Evolutionary conservation across 495 filamentous ascomycete species (phyloP).

Genomic region (Aspergillus haitiensis): DNA sequence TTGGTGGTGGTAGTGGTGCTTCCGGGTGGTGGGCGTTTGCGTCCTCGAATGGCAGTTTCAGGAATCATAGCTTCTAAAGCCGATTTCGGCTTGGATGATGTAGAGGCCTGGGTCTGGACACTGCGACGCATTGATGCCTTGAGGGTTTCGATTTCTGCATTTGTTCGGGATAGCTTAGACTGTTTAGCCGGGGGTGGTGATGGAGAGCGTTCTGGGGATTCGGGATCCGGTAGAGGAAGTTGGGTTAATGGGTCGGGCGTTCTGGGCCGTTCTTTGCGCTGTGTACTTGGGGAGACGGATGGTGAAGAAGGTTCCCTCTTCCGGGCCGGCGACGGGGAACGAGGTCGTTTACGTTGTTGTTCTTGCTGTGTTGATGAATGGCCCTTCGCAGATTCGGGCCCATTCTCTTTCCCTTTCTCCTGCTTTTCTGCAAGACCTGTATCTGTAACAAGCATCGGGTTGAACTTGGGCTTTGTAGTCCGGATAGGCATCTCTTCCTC

Average conservation of each 20-base stretch:
- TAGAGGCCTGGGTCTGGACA: slow-evolving; percentile 54
- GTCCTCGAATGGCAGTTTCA: slow-evolving; percentile 71
- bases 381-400: slow-evolving; percentile 10
- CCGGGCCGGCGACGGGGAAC: slow-evolving; percentile 28
- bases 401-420: slow-evolving; percentile 13
- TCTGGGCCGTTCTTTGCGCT: slow-evolving; percentile 28
- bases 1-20: slow-evolving; percentile 38
- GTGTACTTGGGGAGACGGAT: slow-evolving; percentile 22
- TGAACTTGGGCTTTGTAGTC: slow-evolving; percentile 86
- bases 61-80: slow-evolving; percentile 82
- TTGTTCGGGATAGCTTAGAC: slow-evolving; percentile 70
- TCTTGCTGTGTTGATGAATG: slow-evolving; percentile 5
- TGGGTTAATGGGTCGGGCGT: slow-evolving; percentile 43
- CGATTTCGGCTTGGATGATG: slow-evolving; percentile 59
- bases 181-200: slow-evolving; percentile 53
- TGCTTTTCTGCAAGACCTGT: slow-evolving; percentile 28
- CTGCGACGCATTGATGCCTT: slow-evolving; percentile 92
- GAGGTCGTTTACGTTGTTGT: slow-evolving; percentile 32
- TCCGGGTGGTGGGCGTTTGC: slow-evolving; percentile 67
- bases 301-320: slow-evolving; percentile 2
- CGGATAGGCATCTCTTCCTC: slow-evolving; percentile 58
- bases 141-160: slow-evolving; percentile 86
- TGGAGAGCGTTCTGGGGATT: slow-evolving; percentile 50
- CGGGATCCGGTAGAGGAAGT: slow-evolving; percentile 49
- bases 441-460: slow-evolving; percentile 72